phyloP scores from a whole-genome alignment of 345 rosid species.

The Geranium rotundifolium region DNA sequence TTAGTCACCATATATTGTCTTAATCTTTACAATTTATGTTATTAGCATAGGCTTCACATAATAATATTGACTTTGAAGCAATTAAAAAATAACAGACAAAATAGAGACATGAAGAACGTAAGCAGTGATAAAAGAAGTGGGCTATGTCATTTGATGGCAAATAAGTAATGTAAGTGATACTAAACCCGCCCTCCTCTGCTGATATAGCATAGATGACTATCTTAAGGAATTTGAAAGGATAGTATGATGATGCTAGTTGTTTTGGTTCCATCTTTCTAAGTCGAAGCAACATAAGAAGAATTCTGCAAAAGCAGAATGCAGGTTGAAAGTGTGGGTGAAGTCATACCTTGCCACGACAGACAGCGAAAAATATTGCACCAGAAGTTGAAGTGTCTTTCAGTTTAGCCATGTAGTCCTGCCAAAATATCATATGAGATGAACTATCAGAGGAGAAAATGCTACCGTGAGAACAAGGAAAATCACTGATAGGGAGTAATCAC shows the following conservation, averaged over 20 bases:
- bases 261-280: not conserved
- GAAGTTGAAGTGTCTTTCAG: conserved; percentile 59
- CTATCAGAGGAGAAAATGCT: conserved; percentile 7
- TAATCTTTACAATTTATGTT: conserved; percentile 1
- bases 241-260: not conserved
- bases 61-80: not conserved
- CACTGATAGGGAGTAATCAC: not conserved
- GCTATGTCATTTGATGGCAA: not conserved
- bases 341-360: conserved; percentile 95
- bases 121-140: not conserved
- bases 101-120: not conserved
- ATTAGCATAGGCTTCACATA: not conserved
- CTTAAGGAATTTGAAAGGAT: not conserved
- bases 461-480: conserved; percentile 7
- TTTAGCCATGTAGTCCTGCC: conserved; percentile 77
- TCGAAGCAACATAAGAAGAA: not conserved
- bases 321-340: conserved; percentile 7
- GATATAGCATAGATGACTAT: not conserved
- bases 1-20: conserved; percentile 3
- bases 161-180: not conserved
- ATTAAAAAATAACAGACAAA: not conserved
- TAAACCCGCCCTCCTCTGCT: not conserved
- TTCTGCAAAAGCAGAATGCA: conserved; percentile 1
- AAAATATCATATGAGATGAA: conserved; percentile 4
- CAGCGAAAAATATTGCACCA: conserved; percentile 92